Evolutionary conservation across 306 rosid genomes (phyloP).

Genomic region (Dicorynia guianensis): DNA sequence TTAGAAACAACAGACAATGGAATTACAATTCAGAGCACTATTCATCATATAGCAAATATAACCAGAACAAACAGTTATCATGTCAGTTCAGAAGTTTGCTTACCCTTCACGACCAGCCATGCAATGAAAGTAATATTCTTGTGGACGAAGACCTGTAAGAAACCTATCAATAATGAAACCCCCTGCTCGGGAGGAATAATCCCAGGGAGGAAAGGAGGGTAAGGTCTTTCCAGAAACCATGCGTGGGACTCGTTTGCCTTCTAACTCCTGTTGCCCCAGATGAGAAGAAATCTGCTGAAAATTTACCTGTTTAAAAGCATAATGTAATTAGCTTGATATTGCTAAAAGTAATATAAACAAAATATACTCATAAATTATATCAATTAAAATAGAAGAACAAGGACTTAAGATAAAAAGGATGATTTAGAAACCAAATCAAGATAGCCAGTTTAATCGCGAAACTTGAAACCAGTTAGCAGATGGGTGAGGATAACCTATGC

Average conservation of each 20-base stretch:
- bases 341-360: conserved; percentile 7
- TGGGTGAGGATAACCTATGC: not conserved
- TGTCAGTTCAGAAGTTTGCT: conserved; percentile 31
- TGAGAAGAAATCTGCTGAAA: conserved; percentile 96
- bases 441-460: not conserved
- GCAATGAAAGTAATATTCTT: conserved; percentile 96
- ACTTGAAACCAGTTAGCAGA: conserved; percentile 30
- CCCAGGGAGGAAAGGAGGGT: conserved; percentile 97
- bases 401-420: not conserved
- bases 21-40: conserved; percentile 4
- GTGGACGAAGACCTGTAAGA: conserved; percentile 95
- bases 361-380: not conserved
- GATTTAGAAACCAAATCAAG: conserved; percentile 9
- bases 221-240: conserved; percentile 98
- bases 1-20: not conserved
- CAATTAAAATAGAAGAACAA: not conserved
- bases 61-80: conserved; percentile 5
- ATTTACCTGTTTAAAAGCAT: conserved; percentile 74
- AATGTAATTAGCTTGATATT: conserved; percentile 23
- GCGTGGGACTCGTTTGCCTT: conserved; percentile 95
- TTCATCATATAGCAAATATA: conserved; percentile 13
- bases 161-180: conserved; percentile 94
- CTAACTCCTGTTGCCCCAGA: conserved; percentile 94
- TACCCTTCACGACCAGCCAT: conserved; percentile 99
- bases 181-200: conserved; percentile 92